Conservation (phyloP, 148 eudicot species). For the Vaccinium myrtillus region DNA sequence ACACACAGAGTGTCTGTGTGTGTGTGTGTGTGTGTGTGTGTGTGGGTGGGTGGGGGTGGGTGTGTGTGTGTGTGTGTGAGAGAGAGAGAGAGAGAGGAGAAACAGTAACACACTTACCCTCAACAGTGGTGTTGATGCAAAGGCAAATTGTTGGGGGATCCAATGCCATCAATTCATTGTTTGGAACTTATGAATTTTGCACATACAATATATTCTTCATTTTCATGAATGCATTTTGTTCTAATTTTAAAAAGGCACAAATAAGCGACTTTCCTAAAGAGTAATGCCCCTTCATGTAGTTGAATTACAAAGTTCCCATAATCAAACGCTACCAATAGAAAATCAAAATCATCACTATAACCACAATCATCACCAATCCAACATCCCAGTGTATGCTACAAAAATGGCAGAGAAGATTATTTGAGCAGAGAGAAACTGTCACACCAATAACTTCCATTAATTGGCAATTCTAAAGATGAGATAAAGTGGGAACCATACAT, state of each 20-base stretch:
- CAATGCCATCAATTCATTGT: not conserved
- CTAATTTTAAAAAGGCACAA: no score
- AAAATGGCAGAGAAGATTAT: not conserved
- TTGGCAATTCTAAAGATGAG: not conserved
- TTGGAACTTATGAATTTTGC: not conserved
- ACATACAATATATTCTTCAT: not conserved
- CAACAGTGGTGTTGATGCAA: not conserved
- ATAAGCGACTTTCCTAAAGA: no score
- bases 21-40: not conserved
- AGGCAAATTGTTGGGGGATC: not conserved
- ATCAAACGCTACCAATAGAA: not conserved
- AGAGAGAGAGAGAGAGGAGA: no score
- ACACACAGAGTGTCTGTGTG: not conserved
- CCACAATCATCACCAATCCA: not conserved
- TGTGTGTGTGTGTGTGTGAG: no score
- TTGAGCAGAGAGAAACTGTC: not conserved
- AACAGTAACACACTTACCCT: not conserved
- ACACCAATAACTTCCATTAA: not conserved
- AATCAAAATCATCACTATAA: not conserved
- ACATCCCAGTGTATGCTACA: not conserved
- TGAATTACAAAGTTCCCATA: not conserved
- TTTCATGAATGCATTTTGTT: not conserved
- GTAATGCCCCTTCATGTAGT: not conserved
- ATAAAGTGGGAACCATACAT: not conserved
- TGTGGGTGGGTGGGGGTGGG: no score